Percentiles rank a stretch among this genome's conserved stretches.
Conservation (phyloP, 371 early-diverging fungal genomes). For the Sporodiniella umbellata region DNA sequence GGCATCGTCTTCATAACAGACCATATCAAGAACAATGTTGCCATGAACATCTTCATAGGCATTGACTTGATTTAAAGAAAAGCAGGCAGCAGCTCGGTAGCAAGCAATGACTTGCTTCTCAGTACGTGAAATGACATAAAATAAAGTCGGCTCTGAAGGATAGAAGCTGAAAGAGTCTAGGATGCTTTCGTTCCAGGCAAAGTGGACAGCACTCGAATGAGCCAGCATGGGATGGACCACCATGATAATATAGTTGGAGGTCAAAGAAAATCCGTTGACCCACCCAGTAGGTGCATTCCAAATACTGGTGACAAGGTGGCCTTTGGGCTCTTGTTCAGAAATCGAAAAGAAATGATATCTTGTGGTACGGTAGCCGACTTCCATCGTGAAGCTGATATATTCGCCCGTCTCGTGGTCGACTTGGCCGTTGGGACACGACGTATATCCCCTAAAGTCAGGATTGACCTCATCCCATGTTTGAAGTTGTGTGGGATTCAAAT, state of each 20-base stretch:
- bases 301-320: conserved; percentile 59
- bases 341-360: conserved; percentile 65
- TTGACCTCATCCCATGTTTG: conserved; percentile 66
- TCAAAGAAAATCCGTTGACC: conserved; percentile 71
- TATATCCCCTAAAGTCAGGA: conserved; percentile 64
- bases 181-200: conserved; percentile 65
- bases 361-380: conserved; percentile 62
- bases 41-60: conserved; percentile 67
- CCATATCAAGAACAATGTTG: conserved; percentile 59
- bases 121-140: conserved; percentile 69
- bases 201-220: conserved; percentile 58
- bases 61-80: conserved; percentile 71
- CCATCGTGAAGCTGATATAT: conserved; percentile 69
- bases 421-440: conserved; percentile 70
- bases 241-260: conserved; percentile 68
- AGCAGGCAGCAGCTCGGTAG: conserved; percentile 59
- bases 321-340: conserved; percentile 57
- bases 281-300: conserved; percentile 56
- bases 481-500: conserved; percentile 62
- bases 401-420: conserved; percentile 67
- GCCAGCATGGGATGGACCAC: conserved; percentile 50
- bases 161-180: conserved; percentile 65
- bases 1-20: conserved; percentile 60
- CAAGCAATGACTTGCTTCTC: conserved; percentile 60
- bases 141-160: conserved; percentile 48